Percentiles rank a stretch among this genome's conserved stretches.
Conservation (phyloP, 1,284 basidiomycete genomes). For the Irpex sp. region DNA sequence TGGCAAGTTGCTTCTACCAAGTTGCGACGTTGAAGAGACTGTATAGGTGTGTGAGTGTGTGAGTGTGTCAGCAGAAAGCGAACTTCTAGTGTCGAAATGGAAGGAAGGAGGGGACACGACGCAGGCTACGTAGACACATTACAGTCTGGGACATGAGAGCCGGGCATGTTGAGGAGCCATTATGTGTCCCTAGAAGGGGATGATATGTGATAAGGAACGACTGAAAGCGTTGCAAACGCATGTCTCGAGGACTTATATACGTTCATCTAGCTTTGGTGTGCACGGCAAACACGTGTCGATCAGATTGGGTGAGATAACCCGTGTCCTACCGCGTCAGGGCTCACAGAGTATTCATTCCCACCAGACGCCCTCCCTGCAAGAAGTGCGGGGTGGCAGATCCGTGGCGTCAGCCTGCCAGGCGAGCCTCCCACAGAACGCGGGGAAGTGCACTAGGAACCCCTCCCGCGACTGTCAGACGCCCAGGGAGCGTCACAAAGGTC, state of each 20-base stretch:
- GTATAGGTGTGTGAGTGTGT: neutral
- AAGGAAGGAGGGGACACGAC: neutral
- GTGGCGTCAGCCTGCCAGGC: neutral
- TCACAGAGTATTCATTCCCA: neutral
- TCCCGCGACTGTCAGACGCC: neutral
- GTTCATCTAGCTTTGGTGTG: neutral
- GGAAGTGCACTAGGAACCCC: neutral
- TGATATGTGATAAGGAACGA: neutral
- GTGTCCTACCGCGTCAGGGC: neutral
- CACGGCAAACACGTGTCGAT: constrained; percentile 4
- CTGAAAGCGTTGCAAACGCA: constrained; percentile 7
- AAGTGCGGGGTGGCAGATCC: neutral
- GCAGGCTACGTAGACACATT: neutral
- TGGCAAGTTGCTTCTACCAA: neutral
- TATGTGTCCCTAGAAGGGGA: neutral
- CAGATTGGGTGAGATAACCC: neutral
- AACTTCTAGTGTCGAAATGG: neutral
- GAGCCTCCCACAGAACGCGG: neutral
- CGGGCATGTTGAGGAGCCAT: neutral
- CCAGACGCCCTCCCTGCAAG: neutral
- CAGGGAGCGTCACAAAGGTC: neutral
- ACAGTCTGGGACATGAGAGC: constrained; percentile 1
- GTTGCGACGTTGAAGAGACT: neutral
- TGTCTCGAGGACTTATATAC: neutral
- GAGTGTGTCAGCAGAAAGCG: neutral